Evolutionary conservation across 2,329 filamentous ascomycete species (phyloP).

Genomic region (Apiospora marii): DNA sequence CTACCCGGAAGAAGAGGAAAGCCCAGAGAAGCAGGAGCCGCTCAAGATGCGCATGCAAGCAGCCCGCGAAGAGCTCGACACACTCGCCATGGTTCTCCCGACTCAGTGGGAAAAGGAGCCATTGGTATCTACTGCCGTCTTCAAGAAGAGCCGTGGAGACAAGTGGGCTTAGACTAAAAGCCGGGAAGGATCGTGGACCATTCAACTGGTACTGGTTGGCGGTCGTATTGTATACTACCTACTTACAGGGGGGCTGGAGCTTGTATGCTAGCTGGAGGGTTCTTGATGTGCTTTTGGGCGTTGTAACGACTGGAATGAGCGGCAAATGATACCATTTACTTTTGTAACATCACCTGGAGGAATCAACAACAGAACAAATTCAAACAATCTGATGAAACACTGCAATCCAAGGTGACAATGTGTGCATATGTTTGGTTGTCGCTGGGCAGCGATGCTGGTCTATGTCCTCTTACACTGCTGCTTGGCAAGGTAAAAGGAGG

Average conservation of each 20-base stretch:
- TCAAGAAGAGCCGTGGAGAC: constrained; percentile 27
- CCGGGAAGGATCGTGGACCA: background rate
- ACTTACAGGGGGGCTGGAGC: background rate
- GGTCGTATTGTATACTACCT: background rate
- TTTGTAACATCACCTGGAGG: background rate
- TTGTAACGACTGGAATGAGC: constrained; percentile 14
- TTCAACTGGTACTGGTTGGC: background rate
- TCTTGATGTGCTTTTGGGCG: background rate
- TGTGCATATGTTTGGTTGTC: background rate
- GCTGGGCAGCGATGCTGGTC: background rate
- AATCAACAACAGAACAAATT: background rate
- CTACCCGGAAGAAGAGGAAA: constrained; percentile 21
- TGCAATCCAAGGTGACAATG: background rate
- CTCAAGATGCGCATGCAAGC: constrained; percentile 41
- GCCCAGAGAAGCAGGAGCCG: constrained; percentile 9
- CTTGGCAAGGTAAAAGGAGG: background rate
- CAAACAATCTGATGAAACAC: background rate
- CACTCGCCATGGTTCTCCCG: constrained; percentile 41
- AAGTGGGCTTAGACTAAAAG: background rate
- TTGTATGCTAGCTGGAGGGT: background rate
- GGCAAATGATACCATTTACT: constrained; percentile 21
- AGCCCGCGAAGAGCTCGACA: constrained; percentile 42
- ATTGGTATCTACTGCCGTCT: constrained; percentile 41
- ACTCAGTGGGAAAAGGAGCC: constrained; percentile 41
- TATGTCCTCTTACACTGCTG: background rate